Conservation (phyloP, 2,329 filamentous ascomycete genomes). For the Claviceps pazoutovae region DNA sequence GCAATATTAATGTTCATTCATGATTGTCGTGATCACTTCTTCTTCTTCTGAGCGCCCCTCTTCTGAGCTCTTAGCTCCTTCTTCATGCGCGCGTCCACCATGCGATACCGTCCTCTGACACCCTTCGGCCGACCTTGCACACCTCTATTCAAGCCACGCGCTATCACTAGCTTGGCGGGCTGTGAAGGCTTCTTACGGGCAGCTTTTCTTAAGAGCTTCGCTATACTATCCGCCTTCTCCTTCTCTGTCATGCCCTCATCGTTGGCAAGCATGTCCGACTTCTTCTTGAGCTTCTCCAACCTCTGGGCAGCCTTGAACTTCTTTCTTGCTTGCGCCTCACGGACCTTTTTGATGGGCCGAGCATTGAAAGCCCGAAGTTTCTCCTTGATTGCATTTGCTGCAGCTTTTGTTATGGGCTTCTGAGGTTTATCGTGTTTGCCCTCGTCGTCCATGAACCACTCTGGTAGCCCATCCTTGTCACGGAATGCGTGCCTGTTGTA, state of each 20-base stretch:
- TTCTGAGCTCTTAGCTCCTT: slow-evolving; percentile 88
- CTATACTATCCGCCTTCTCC: slow-evolving; percentile 81
- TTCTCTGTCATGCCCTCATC: slow-evolving; percentile 91
- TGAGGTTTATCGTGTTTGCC: slow-evolving; percentile 66
- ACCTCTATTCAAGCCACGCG: slow-evolving; percentile 69
- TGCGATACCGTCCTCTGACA: slow-evolving; percentile 93
- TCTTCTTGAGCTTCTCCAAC: slow-evolving; percentile 92
- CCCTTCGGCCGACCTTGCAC: slow-evolving; percentile 77
- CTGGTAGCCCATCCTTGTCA: slow-evolving; percentile 79
- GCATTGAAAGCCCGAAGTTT: slow-evolving; percentile 88
- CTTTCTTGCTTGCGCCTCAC: slow-evolving; percentile 90
- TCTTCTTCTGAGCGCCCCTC: slow-evolving; percentile 57
- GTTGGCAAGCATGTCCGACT: slow-evolving; percentile 76
- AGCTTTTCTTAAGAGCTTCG: slow-evolving; percentile 67
- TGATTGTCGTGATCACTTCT: slow-evolving; percentile 4
- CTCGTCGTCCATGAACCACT: slow-evolving; percentile 98
- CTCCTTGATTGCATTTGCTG: slow-evolving; percentile 82
- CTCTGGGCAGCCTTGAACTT: slow-evolving; percentile 87
- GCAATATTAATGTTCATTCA: neutral
- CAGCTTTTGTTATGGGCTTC: slow-evolving; percentile 83
- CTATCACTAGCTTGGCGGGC: slow-evolving; percentile 78
- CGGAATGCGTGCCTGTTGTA: slow-evolving; percentile 91
- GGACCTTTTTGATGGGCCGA: slow-evolving; percentile 96
- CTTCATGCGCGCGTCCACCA: slow-evolving; percentile 90
- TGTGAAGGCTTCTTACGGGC: slow-evolving; percentile 75